Percentiles rank a stretch among this genome's conserved stretches.
phyloP scores from a whole-genome alignment of 2,329 filamentous ascomycete species.

The Fusarium sp. region DNA sequence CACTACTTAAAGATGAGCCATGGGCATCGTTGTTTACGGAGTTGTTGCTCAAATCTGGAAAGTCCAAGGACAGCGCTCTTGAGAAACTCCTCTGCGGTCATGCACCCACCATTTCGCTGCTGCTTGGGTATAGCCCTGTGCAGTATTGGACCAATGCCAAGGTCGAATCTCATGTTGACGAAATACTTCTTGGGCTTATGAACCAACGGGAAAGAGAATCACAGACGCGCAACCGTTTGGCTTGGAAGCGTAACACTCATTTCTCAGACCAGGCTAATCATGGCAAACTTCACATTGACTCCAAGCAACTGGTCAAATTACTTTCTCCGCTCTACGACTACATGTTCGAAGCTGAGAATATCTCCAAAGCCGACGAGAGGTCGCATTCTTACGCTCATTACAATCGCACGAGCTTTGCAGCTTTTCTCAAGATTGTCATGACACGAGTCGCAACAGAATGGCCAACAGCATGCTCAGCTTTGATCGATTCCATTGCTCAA shows the following conservation, averaged over 20 bases:
- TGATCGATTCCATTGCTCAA: constrained; percentile 48
- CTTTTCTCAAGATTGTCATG: constrained; percentile 54
- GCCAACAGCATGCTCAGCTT: constrained; percentile 43
- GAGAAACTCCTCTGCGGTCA: constrained; percentile 60
- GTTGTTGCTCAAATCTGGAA: constrained; percentile 51
- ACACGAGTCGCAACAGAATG: constrained; percentile 51
- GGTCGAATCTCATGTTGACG: constrained; percentile 53
- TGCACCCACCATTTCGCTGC: constrained; percentile 57
- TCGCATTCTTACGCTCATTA: constrained; percentile 46
- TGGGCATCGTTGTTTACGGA: constrained; percentile 64
- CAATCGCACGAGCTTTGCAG: constrained; percentile 54
- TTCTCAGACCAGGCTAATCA: constrained; percentile 43
- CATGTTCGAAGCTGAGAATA: constrained; percentile 59
- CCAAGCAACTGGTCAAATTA: constrained; percentile 52
- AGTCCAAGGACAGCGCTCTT: constrained; percentile 47
- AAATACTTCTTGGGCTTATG: constrained; percentile 49
- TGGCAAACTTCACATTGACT: constrained; percentile 49
- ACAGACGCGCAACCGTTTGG: constrained; percentile 47
- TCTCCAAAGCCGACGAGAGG: constrained; percentile 21
- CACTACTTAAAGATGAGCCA: constrained; percentile 57
- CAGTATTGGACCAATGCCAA: constrained; percentile 64
- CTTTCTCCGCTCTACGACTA: constrained; percentile 57
- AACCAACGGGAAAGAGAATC: constrained; percentile 22
- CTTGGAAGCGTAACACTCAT: constrained; percentile 53
- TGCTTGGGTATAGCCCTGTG: constrained; percentile 62